A percentile compares a stretch with the other conserved stretches of the same genome.
phyloP scores from a whole-genome alignment of 139 green algal genomes.

The Chlamydomonas asymmetrica region DNA sequence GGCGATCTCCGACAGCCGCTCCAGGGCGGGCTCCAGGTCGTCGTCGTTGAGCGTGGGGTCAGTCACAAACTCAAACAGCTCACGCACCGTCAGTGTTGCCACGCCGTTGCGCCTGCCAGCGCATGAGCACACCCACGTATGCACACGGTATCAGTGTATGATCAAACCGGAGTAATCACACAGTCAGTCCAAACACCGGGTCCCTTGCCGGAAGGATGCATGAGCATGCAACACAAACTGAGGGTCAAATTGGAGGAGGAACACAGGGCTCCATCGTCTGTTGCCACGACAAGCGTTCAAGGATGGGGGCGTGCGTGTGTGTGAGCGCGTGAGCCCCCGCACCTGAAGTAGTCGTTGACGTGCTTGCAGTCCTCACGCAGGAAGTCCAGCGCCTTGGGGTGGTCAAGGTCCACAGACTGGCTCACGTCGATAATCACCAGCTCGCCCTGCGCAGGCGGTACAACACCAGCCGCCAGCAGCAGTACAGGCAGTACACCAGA shows the following conservation, averaged over 20 bases:
- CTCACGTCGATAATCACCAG: constrained; percentile 93
- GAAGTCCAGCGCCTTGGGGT: constrained; percentile 96
- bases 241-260: no score
- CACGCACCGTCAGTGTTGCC: constrained; percentile 76
- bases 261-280: no score
- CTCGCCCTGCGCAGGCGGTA: constrained; percentile 53
- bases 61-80: constrained; percentile 98
- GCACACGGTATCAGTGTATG: no score
- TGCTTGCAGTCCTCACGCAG: constrained; percentile 92
- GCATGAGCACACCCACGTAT: no score
- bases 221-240: no score
- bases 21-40: constrained; percentile 83
- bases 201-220: no score
- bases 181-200: no score
- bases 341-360: constrained; percentile 92
- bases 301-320: no score
- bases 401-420: constrained; percentile 96
- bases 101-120: constrained; percentile 46
- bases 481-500: background rate
- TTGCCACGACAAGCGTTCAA: no score
- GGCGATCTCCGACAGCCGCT: constrained; percentile 70
- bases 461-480: background rate
- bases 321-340: no score
- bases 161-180: background rate
- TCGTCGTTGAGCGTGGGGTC: constrained; percentile 83